Evolutionary conservation across 1,139 yeast genomes (phyloP).

Genomic region (Geotrichum citri-aurantii): DNA sequence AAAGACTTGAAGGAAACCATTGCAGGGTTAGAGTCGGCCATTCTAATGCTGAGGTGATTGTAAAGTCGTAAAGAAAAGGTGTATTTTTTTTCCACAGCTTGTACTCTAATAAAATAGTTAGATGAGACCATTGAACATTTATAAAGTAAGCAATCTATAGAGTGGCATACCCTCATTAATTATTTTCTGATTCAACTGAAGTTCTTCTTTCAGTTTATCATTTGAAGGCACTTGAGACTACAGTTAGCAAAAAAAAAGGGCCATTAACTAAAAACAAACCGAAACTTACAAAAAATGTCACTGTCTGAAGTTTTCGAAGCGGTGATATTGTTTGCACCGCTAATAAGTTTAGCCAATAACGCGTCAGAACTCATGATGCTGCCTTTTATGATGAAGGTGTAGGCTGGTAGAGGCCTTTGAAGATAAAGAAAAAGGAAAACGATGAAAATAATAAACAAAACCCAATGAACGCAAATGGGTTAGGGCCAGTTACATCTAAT

Average conservation of each 20-base stretch:
- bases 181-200: constrained; percentile 44
- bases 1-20: constrained; percentile 34
- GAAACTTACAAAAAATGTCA: constrained; percentile 11
- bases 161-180: constrained; percentile 39
- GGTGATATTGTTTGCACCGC: constrained; percentile 2
- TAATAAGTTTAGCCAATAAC: constrained; percentile 16
- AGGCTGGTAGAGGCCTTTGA: not conserved
- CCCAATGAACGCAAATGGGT: not conserved
- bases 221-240: constrained; percentile 13
- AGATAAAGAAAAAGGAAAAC: not conserved
- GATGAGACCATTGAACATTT: constrained; percentile 3
- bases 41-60: constrained; percentile 62
- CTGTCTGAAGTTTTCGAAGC: constrained; percentile 10
- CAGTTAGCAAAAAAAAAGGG: not conserved
- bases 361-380: constrained; percentile 17
- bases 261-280: not conserved
- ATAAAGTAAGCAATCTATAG: not conserved
- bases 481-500: not conserved
- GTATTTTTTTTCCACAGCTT: constrained; percentile 79
- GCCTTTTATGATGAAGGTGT: not conserved
- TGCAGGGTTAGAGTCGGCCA: constrained; percentile 45
- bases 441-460: not conserved
- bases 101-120: constrained; percentile 24
- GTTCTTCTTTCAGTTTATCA: constrained; percentile 38
- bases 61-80: constrained; percentile 75